Evolutionary conservation across 352 stramenopile genomes (phyloP).

Genomic region (Globisporangium parvum): DNA sequence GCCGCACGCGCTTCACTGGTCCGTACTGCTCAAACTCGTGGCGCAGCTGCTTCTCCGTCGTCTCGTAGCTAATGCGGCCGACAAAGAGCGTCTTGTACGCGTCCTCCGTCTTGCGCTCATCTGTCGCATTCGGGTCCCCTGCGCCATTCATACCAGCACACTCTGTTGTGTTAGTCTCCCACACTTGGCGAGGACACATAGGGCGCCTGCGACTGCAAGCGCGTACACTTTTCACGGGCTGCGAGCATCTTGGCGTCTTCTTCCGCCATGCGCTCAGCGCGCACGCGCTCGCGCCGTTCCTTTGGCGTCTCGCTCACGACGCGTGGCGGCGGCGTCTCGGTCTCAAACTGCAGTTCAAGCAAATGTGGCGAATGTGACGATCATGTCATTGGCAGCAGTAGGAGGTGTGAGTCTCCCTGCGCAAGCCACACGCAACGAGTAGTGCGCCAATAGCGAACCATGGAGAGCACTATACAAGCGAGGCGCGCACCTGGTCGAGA

Average conservation of each 20-base stretch:
- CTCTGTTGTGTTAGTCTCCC: neutral
- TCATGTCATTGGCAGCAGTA: no score
- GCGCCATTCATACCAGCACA: neutral
- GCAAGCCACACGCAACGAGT: no score
- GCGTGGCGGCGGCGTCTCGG: conserved; percentile 41
- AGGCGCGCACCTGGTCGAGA: conserved; percentile 19
- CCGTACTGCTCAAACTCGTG: conserved; percentile 96
- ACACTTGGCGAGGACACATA: no score
- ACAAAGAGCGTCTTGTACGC: conserved; percentile 99
- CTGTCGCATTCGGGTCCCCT: conserved; percentile 59
- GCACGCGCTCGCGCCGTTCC: conserved; percentile 57
- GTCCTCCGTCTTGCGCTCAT: conserved; percentile 75
- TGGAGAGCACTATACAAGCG: no score
- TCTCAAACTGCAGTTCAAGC: conserved; percentile 42
- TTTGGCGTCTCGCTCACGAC: conserved; percentile 71
- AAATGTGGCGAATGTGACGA: neutral
- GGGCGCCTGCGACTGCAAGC: neutral
- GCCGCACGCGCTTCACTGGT: conserved; percentile 80
- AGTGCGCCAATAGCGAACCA: no score
- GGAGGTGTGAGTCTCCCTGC: no score
- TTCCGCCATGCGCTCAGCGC: conserved; percentile 45
- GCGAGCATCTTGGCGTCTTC: conserved; percentile 67
- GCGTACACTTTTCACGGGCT: conserved; percentile 52
- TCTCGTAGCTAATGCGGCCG: conserved; percentile 95
- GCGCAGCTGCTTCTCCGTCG: conserved; percentile 96